Conservation (phyloP, 768 basidiomycete genomes). For the Phaeolepiota aurea region DNA sequence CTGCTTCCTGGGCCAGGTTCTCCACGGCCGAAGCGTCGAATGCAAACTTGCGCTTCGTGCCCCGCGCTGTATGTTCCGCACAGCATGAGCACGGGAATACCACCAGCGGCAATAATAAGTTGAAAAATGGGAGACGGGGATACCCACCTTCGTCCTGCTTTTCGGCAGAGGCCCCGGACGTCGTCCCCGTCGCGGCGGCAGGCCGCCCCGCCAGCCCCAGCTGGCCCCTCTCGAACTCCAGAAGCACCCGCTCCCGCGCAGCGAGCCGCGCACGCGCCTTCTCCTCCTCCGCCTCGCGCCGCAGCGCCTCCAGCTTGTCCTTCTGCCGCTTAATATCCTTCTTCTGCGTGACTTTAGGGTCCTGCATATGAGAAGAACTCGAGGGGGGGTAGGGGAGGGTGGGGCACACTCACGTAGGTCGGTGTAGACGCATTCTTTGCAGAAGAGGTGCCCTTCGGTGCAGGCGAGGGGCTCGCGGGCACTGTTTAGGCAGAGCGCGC, state of each 20-base stretch:
- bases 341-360: conserved; percentile 67
- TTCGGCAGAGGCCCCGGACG: conserved; percentile 27
- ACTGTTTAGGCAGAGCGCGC: conserved; percentile 77
- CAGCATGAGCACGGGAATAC: no score
- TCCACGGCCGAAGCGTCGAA: conserved; percentile 72
- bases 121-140: not conserved
- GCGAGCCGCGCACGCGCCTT: conserved; percentile 55
- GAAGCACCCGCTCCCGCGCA: conserved; percentile 82
- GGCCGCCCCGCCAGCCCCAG: conserved; percentile 51
- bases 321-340: conserved; percentile 92
- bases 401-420: conserved; percentile 74
- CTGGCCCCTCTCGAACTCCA: conserved; percentile 86
- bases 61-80: conserved; percentile 35
- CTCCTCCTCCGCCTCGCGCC: conserved; percentile 76
- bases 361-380: no score
- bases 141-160: conserved; percentile 17
- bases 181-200: conserved; percentile 25
- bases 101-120: not conserved
- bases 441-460: conserved; percentile 84
- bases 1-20: conserved; percentile 67
- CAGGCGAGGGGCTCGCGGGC: conserved; percentile 84
- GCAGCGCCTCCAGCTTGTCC: conserved; percentile 62
- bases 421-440: conserved; percentile 88
- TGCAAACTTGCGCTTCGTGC: conserved; percentile 79
- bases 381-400: no score